Percentiles rank a stretch among this genome's conserved stretches.
These are phyloP conservation scores for Oryza rufipogon DNA, from an alignment of 176 grass and related monocot species.

Conservation along the genomic window DNA sequence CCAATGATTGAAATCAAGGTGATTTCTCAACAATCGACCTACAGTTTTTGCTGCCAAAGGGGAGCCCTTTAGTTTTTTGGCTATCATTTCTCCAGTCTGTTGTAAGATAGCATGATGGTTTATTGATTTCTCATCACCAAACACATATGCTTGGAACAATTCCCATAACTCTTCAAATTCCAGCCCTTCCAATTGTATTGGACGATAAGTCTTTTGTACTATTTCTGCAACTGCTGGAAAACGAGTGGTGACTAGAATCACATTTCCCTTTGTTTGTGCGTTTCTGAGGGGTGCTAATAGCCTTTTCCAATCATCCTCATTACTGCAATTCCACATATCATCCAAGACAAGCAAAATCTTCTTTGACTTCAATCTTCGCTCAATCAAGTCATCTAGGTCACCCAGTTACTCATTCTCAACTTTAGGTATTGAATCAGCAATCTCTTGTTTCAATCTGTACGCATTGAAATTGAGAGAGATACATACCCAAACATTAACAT, in stretches of 20 bases:
- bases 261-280: background rate
- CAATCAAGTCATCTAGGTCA: background rate
- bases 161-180: background rate
- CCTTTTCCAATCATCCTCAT: slow-evolving; percentile 11
- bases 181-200: background rate
- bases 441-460: background rate
- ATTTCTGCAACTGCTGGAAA: background rate
- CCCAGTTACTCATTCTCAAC: background rate
- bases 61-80: background rate
- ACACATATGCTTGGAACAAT: slow-evolving; percentile 6
- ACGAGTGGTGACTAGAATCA: slow-evolving; percentile 38
- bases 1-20: background rate
- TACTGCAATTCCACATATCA: slow-evolving; percentile 38
- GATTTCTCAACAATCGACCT: background rate
- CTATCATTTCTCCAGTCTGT: slow-evolving; percentile 18
- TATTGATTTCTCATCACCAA: background rate
- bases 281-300: background rate
- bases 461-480: slow-evolving; percentile 41
- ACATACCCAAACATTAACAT: slow-evolving; percentile 39
- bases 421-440: background rate
- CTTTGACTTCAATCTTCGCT: background rate
- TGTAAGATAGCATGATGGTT: background rate
- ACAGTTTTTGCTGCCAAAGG: background rate
- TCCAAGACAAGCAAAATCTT: slow-evolving; percentile 38
- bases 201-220: background rate